These are phyloP conservation scores for Heliamphora exappendiculata DNA, from an alignment of 148 eudicot genomes.

Conservation along the genomic window DNA sequence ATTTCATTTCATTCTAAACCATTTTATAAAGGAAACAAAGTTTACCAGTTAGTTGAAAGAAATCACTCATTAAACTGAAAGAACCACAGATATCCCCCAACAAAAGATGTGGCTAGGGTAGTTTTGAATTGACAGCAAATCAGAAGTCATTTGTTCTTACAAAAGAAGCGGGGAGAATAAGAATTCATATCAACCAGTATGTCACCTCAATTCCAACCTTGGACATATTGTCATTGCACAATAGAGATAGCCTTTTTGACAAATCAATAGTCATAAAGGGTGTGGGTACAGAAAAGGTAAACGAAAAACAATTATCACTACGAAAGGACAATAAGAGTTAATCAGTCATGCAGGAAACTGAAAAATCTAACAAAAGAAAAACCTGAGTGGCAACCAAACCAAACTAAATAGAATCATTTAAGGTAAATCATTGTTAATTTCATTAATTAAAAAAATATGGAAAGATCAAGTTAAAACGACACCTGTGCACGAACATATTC, in stretches of 20 bases:
- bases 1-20: not conserved
- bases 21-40: not conserved
- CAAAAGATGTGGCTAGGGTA: not conserved
- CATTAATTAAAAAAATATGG: not conserved
- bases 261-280: not conserved
- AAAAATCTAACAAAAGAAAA: not conserved
- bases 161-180: not conserved
- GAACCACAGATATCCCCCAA: not conserved
- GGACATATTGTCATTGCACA: not conserved
- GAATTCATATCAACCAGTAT: not conserved
- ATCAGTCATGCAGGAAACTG: not conserved
- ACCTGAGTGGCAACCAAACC: not conserved
- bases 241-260: not conserved
- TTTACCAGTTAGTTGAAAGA: not conserved
- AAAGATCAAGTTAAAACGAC: slow-evolving; percentile 12
- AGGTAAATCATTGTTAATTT: not conserved
- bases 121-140: not conserved
- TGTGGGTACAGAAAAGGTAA: not conserved
- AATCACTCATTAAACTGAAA: not conserved
- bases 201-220: not conserved
- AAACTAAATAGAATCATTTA: not conserved
- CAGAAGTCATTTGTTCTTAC: not conserved
- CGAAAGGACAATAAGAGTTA: not conserved
- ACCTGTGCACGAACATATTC: slow-evolving; percentile 46
- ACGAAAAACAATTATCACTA: not conserved